Base-by-base conservation (phyloP, 768 basidiomycete species). In the Brasilioporus rufonigricans region DNA sequence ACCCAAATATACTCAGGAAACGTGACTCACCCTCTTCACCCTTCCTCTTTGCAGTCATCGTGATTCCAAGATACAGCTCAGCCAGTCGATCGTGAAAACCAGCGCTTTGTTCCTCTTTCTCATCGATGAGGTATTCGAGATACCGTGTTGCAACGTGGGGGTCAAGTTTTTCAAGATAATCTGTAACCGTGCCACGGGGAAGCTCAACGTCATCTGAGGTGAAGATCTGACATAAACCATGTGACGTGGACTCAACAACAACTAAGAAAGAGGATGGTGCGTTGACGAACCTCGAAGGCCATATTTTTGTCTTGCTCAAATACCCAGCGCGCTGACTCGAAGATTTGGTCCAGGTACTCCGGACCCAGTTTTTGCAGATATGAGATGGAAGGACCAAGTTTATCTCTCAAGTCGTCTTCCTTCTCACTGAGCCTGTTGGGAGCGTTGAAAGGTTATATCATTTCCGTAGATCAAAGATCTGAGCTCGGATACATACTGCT, bases 181-280 rank as follows among this genome's bases (percentile, higher is more conserved):
- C 80, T 12, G 87, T 84, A 4, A 97, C 92, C 0, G 77, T 77
- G 31, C 80, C 76, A 3, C 86, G 82, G 21, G 97, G 94, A 18
- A 98, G 79, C 55, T 96, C 93, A 8, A 89, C 89, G 54, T 98
- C 94, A 64, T 98, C 96, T 0, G 95, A 93, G 3, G 87, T 93
- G 66, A 98, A 99, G 39, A 99, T 92, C 93, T 97, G 61, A 2
- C 12, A 23, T 7, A 19, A 44, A 29, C 40, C 18, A 48, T 3
- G 12, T 2, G 16, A 1, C 19, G 29, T 45, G 13, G 40, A 5
- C 24, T 19, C 9, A 18, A 31, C 26, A 11, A 18, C 38, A 18
- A 43, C 14, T 2, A 23, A 23, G 33, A n/a, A 36, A 14, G 49
- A 23, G 19, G 8, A 5, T n/a, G 8, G 10, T 0, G 1, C 13